phyloP scores from a whole-genome alignment of 2,329 filamentous ascomycete genomes.

The Talaromyces sp. region DNA sequence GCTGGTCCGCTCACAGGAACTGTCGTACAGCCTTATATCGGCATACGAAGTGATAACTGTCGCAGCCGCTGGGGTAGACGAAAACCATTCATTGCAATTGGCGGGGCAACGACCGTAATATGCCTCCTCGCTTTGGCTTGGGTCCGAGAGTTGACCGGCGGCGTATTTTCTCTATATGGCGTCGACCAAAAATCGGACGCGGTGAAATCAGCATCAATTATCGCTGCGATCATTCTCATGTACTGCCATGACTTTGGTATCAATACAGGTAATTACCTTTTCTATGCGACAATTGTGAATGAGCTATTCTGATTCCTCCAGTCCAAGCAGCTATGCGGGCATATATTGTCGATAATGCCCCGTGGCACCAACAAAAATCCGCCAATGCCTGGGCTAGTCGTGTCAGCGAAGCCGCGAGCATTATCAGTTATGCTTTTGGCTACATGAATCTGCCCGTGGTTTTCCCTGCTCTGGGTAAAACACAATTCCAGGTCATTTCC shows the following conservation, averaged over 20 bases:
- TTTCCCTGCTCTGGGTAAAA: slow-evolving; percentile 76
- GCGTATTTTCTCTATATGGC: slow-evolving; percentile 67
- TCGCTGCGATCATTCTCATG: slow-evolving; percentile 78
- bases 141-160: slow-evolving; percentile 68
- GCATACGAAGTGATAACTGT: slow-evolving; percentile 76
- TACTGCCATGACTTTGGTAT: slow-evolving; percentile 92
- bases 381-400: slow-evolving; percentile 94
- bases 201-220: slow-evolving; percentile 65
- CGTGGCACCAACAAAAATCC: slow-evolving; percentile 85
- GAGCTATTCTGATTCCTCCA: slow-evolving; percentile 47
- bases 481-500: slow-evolving; percentile 90
- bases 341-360: slow-evolving; percentile 90
- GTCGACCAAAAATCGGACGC: slow-evolving; percentile 61
- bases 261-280: slow-evolving; percentile 59
- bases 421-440: slow-evolving; percentile 82
- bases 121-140: slow-evolving; percentile 70
- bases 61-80: slow-evolving; percentile 71
- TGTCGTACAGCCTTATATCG: slow-evolving; percentile 77
- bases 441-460: slow-evolving; percentile 73
- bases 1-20: slow-evolving; percentile 77
- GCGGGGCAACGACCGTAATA: slow-evolving; percentile 64
- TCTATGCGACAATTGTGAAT: background rate
- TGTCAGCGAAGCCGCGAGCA: slow-evolving; percentile 81
- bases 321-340: slow-evolving; percentile 89
- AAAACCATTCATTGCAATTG: slow-evolving; percentile 75